These are phyloP conservation scores for Scleromitrula shiraiana DNA, from an alignment of 2,329 filamentous ascomycete species.

Conservation along the genomic window DNA sequence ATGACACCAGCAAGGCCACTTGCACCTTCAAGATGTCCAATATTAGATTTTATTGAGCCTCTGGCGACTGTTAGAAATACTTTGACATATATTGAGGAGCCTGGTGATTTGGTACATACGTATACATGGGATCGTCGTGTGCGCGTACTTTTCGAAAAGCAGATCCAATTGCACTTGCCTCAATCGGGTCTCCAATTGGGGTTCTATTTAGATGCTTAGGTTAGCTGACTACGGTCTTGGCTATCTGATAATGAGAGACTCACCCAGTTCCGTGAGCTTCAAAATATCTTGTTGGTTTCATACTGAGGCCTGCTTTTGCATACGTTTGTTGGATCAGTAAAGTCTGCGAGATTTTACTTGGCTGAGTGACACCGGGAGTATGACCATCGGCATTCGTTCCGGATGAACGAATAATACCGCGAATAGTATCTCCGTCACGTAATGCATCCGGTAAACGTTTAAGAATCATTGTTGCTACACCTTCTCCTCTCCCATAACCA, in stretches of 20 bases:
- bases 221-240: background rate
- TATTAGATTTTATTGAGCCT: conserved; percentile 20
- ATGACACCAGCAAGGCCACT: background rate
- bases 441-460: conserved; percentile 52
- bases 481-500: conserved; percentile 58
- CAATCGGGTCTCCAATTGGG: background rate
- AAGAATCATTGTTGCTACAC: conserved; percentile 47
- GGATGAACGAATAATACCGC: conserved; percentile 32
- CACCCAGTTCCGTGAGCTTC: conserved; percentile 16
- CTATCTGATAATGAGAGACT: background rate
- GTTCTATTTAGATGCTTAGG: background rate
- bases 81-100: background rate
- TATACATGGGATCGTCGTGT: background rate
- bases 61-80: conserved; percentile 10
- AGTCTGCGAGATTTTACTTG: conserved; percentile 37
- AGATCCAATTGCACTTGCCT: background rate
- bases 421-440: conserved; percentile 48
- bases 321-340: conserved; percentile 10
- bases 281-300: conserved; percentile 4
- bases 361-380: conserved; percentile 48
- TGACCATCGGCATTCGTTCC: conserved; percentile 46
- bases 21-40: conserved; percentile 17
- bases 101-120: background rate
- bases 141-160: conserved; percentile 9
- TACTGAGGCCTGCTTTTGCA: conserved; percentile 3